Evolutionary conservation across 768 basidiomycete species (phyloP).

Genomic region (Rhizopogon vinicolor): DNA sequence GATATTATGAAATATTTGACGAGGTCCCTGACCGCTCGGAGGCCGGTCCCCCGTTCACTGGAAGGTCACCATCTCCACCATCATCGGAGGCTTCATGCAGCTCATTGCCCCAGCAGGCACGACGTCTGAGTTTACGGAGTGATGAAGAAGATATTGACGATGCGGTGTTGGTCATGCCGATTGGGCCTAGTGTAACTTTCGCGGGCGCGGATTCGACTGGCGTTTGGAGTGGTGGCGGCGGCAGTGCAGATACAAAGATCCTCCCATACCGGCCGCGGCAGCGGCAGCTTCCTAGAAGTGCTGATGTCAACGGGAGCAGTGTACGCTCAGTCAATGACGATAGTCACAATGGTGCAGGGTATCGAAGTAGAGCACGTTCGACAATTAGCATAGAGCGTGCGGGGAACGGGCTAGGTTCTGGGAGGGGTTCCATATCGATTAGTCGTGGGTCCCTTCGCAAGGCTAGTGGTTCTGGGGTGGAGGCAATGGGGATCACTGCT

Average conservation of each 20-base stretch:
- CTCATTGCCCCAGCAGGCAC: slow-evolving; percentile 18
- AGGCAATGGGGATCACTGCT: slow-evolving; percentile 71
- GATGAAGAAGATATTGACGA: slow-evolving; percentile 76
- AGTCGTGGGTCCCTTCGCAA: slow-evolving; percentile 61
- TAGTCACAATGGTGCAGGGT: slow-evolving; percentile 14
- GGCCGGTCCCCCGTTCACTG: slow-evolving; percentile 33
- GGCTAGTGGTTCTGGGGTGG: slow-evolving; percentile 66
- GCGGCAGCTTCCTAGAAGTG: slow-evolving; percentile 29
- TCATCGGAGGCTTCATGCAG: slow-evolving; percentile 16
- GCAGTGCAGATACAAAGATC: neutral
- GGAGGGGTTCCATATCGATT: slow-evolving; percentile 59
- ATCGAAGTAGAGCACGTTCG: slow-evolving; percentile 45
- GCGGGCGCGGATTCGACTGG: slow-evolving; percentile 6
- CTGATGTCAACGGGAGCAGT: slow-evolving; percentile 9
- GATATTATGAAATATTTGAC: slow-evolving; percentile 84
- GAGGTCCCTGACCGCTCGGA: slow-evolving; percentile 72
- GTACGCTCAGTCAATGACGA: slow-evolving; percentile 34
- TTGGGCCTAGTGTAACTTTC: slow-evolving; percentile 38
- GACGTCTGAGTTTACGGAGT: slow-evolving; percentile 23
- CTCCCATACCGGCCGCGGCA: slow-evolving; percentile 37
- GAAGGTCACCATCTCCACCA: slow-evolving; percentile 22
- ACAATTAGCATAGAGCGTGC: slow-evolving; percentile 59
- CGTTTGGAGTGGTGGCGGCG: slow-evolving; percentile 25
- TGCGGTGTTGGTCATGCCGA: slow-evolving; percentile 68
- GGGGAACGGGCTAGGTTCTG: slow-evolving; percentile 24